Base-by-base conservation (phyloP, 139 green algal species). In the Chlorella sp. region DNA sequence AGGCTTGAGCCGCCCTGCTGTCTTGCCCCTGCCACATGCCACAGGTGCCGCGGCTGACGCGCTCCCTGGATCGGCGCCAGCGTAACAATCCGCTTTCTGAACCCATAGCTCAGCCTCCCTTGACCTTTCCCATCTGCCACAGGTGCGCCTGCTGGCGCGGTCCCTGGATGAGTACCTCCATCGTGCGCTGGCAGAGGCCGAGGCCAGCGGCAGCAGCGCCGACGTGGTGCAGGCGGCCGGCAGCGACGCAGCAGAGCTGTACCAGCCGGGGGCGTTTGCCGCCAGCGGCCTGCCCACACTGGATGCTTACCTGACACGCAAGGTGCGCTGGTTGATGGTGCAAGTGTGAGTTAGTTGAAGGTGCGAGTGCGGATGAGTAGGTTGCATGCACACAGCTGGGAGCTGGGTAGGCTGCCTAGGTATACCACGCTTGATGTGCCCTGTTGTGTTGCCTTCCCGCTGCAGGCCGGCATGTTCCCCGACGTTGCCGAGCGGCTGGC, bases 121-220 rank as follows among this genome's bases (percentile, higher is more conserved):
- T n/a, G n/a, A n/a, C n/a, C 51, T 21, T 60, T 60, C 12, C 51
- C 18, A 23, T 21, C 17, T 4, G 7, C 25, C 55, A 12, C 71
- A 85, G 47, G 79, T 97, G 39, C 86, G 34, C 7, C 86, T 97
- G 79, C 56, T 94, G 65, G 92, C 94, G 9, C 90, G 94, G 62
- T 92, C 79, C 41, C 80, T 93, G 1, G 89, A 95, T 36, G 94
- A 97, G 78, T 95, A 94, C 82, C 71, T 97, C 23, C 93, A 96
- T 80, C 89, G 94, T 60, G 84, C 93, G 0, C 71, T 97, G 25
- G 93, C 90, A 3, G 93, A 97, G 82, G 94, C 96, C 80, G 94
- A 97, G 73, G 11, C n/a, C 56, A 23, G 82, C 39, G 32, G 81
- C 16, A 28, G 79, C 70, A 64, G 60, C 55, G 62, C 65, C 32